Percentiles rank a stretch among this genome's conserved stretches.
Conservation (phyloP, 2,329 filamentous ascomycete genomes). For the Penicillium sp. region DNA sequence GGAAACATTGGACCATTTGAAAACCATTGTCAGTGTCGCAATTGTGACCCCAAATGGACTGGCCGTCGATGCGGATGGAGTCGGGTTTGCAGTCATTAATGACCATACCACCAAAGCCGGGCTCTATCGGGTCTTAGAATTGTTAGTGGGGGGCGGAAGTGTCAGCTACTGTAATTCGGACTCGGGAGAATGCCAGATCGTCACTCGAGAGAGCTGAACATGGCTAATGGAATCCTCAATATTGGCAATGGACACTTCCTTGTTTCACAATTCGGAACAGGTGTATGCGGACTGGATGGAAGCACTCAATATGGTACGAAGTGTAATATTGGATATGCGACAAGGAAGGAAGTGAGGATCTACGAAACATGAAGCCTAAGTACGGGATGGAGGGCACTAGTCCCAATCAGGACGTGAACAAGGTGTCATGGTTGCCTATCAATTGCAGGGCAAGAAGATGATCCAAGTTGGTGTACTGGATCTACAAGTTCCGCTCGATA, state of each 20-base stretch:
- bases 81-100: constrained; percentile 39
- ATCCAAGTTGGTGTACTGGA: constrained; percentile 21
- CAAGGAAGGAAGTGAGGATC: too few relatives aligned
- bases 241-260: constrained; percentile 36
- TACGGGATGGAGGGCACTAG: too few relatives aligned
- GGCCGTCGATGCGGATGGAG: constrained; percentile 32
- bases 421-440: constrained; percentile 26
- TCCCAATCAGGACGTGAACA: too few relatives aligned
- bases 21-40: constrained; percentile 30
- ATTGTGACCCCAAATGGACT: constrained; percentile 40
- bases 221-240: constrained; percentile 36
- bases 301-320: too few relatives aligned
- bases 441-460: not conserved
- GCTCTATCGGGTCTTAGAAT: constrained; percentile 21
- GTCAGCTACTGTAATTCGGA: constrained; percentile 29
- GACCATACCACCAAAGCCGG: constrained; percentile 35
- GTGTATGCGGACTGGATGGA: too few relatives aligned
- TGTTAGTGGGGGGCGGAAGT: constrained; percentile 29
- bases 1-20: constrained; percentile 30
- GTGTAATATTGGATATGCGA: too few relatives aligned
- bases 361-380: too few relatives aligned
- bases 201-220: constrained; percentile 19
- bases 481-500: constrained; percentile 34
- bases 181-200: constrained; percentile 28
- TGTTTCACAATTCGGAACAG: constrained; percentile 28